Evolutionary conservation across 345 rosid genomes (phyloP), one percentile per base, ranked within the genome.

Genomic region (Kandelia obovata): DNA sequence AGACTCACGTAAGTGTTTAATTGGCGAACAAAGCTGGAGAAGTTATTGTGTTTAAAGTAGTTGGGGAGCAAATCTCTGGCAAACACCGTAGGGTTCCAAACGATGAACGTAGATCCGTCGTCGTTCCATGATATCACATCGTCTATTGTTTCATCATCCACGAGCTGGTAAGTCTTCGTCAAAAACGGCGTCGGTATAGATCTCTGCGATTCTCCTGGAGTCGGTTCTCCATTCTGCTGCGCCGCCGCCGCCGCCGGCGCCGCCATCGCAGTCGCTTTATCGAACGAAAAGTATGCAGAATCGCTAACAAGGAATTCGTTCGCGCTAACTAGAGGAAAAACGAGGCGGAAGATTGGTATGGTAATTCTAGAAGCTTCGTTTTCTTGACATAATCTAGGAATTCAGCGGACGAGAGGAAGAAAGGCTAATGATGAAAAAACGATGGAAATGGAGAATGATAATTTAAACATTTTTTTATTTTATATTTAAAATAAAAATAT

Each of bases 101-200:
- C 21, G 21, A 21, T 21, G 21, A 21, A 21, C 21, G 21, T 21
- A 21, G 21, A 21, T 21, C 21, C 21, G 21, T 21, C 21, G 21
- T 21, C 21, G 21, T 21, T 21, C 21, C 21, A 21, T 0, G 97
- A 93, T 73, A 93, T 86, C 6, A 93, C 88, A n/a, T 88, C 92
- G 76, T 93, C 87, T 20, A 85, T 79, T 1, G 85, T 39, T 7
- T 32, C 77, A 75, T 93, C 98, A 43, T 90, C 92, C 0, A 90
- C 98, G 21, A 93, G 82, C 65, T 90, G 90, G 63, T 78, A 93
- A 0, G 98, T 93, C 70, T 93, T 90, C 3, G 81, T 86, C 31
- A 93, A 70, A 72, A 93, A 93, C 68, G 97, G 98, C 52, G 97
- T 93, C 7, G 96, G 97, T 7, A 79, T n/a, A 6, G 92, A 67